A percentile compares a stretch with the other conserved stretches of the same genome.
phyloP scores from a whole-genome alignment of 225 moss, liverwort and hornwort species.

The Sphagnum contortum region DNA sequence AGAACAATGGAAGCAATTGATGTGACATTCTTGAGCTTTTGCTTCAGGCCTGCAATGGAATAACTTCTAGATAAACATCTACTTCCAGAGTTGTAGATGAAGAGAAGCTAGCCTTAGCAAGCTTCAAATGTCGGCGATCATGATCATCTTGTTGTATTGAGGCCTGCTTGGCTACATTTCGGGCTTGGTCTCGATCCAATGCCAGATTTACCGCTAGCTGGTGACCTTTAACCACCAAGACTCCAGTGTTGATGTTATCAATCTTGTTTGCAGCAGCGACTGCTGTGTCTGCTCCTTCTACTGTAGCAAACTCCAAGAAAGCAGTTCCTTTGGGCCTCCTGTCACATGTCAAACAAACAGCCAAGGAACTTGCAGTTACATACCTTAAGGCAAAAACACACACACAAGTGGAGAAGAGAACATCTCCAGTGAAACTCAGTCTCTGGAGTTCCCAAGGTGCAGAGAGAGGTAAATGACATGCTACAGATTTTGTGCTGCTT shows the following conservation, averaged over 20 bases:
- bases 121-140: conserved; percentile 75
- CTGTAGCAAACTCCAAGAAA: conserved; percentile 77
- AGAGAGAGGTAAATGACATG: not conserved
- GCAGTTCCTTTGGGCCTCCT: conserved; percentile 96
- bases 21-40: too few species aligned
- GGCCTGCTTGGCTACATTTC: conserved; percentile 62
- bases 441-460: too few species aligned
- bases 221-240: conserved; percentile 67
- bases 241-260: conserved; percentile 33
- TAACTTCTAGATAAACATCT: too few species aligned
- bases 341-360: conserved; percentile 2
- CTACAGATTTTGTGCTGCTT: not conserved
- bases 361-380: not conserved
- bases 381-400: not conserved
- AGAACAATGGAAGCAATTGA: too few species aligned
- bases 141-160: conserved; percentile 78
- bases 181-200: conserved; percentile 83
- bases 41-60: too few species aligned
- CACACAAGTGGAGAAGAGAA: not conserved
- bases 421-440: not conserved
- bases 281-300: conserved; percentile 62
- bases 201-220: conserved; percentile 64
- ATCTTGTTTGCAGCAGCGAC: conserved; percentile 49
- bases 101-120: conserved; percentile 58
- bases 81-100: not conserved